Evolutionary conservation across 805 yeast genomes (phyloP).

Genomic region (Huiozyma naganishii): DNA sequence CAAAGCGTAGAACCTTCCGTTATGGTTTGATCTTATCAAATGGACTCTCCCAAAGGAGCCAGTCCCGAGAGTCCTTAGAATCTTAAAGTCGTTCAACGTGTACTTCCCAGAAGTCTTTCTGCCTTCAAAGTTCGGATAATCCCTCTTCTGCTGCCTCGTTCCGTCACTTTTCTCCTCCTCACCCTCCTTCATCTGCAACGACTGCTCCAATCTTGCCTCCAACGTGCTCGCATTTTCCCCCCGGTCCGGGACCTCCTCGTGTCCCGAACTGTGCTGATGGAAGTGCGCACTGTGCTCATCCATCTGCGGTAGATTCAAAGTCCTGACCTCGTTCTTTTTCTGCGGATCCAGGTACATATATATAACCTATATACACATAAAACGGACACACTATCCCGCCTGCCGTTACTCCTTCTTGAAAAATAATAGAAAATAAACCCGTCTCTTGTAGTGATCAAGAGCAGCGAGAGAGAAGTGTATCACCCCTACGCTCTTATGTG

Average conservation of each 20-base stretch:
- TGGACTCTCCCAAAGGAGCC: slow-evolving; percentile 96
- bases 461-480: no score
- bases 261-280: not conserved
- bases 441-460: no score
- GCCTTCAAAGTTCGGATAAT: slow-evolving; percentile 5
- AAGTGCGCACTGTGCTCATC: not conserved
- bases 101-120: slow-evolving; percentile 54
- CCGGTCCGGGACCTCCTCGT: not conserved
- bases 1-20: slow-evolving; percentile 84
- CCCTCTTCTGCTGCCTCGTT: slow-evolving; percentile 1
- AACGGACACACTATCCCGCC: no score
- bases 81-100: slow-evolving; percentile 66
- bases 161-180: not conserved
- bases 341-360: no score
- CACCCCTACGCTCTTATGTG: no score
- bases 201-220: not conserved
- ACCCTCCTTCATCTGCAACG: not conserved
- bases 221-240: not conserved
- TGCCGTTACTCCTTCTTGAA: no score
- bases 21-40: slow-evolving; percentile 76
- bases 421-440: no score
- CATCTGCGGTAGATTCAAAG: not conserved
- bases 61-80: slow-evolving; percentile 82
- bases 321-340: no score
- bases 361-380: no score